Evolutionary conservation across 2,329 filamentous ascomycete species (phyloP), one percentile per base, ranked within the genome.

Genomic region (Botryosphaeria dothidea): DNA sequence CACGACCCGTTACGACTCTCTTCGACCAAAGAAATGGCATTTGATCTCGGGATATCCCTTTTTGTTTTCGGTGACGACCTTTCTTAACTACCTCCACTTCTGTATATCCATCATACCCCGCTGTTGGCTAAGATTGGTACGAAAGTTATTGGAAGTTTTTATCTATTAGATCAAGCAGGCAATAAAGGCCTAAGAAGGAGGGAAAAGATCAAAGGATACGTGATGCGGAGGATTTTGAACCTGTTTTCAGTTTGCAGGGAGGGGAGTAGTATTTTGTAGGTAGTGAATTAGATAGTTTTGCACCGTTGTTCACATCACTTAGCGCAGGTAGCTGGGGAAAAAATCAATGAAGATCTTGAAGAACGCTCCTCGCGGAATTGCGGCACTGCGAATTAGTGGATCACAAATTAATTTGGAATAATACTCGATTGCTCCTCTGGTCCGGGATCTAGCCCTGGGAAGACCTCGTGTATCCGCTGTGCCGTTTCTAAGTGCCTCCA

Each of bases 1-100:
- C 41, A 60, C 56, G 56, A 60, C 56, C 56, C 56, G 56, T 60
- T 48, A 60, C 27, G 56, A 60, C 56, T 60, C 56, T 60, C 56
- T 46, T 58, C 52, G 21, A 27, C 34, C 54, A 41, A 58, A 46
- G 23, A 60, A 60, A 46, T 45, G 56, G 56, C 27, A 46, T 60
- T 43, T 57, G 23, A 43, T 31, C 54, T 60, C 25, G 38, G 38
- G 56, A 34, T 31, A 19, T 46, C 29, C 17, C n/a, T 48, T 60
- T 45, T 46, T 17, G n/a, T 60, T 46, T 46, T 60, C 41, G 41
- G 41, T 46, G 41, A 60, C 21, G 56, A 60, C 41, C 19, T 46
- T 36, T 57, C 23, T n/a, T 27, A 13, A 45, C n/a, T 19, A 46
- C 41, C 41, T 60, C 56, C 56, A 41, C 56, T 60, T 60, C 41